Conservation (phyloP, 495 filamentous ascomycete species). For the Barbatosphaeria neglecta region DNA sequence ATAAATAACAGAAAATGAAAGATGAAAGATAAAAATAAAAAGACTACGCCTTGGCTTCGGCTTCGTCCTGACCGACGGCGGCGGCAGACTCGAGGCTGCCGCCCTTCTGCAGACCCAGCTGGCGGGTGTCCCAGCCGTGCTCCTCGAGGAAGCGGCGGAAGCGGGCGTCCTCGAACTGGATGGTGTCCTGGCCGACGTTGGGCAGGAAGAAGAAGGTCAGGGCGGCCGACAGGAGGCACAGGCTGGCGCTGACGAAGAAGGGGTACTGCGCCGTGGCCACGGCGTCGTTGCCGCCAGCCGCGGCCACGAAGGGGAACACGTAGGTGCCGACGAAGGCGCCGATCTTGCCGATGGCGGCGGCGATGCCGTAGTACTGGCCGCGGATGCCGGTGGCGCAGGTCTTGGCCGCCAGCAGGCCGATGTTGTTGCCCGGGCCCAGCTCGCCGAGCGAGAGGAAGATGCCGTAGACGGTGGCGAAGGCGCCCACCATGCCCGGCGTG, state of each 20-base stretch:
- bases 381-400: constrained; percentile 76
- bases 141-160: constrained; percentile 58
- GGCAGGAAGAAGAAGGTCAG: constrained; percentile 50
- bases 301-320: constrained; percentile 61
- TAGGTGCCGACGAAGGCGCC: constrained; percentile 86
- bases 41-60: neutral
- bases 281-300: constrained; percentile 43
- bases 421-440: constrained; percentile 82
- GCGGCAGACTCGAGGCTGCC: constrained; percentile 12
- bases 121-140: constrained; percentile 58
- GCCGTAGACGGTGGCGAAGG: constrained; percentile 64
- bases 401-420: constrained; percentile 77
- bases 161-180: constrained; percentile 53
- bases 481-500: constrained; percentile 52
- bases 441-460: constrained; percentile 80
- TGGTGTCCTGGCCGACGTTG: constrained; percentile 63
- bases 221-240: constrained; percentile 52
- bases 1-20: neutral
- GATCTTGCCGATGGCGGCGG: constrained; percentile 74
- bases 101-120: constrained; percentile 45
- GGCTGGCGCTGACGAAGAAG: constrained; percentile 57
- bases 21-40: neutral
- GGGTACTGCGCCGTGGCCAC: constrained; percentile 61
- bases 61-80: neutral
- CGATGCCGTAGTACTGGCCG: constrained; percentile 85